Percentiles rank a stretch among this genome's conserved stretches.
Conservation (phyloP, 1,139 yeast species). For the Ogataea hybrid region DNA sequence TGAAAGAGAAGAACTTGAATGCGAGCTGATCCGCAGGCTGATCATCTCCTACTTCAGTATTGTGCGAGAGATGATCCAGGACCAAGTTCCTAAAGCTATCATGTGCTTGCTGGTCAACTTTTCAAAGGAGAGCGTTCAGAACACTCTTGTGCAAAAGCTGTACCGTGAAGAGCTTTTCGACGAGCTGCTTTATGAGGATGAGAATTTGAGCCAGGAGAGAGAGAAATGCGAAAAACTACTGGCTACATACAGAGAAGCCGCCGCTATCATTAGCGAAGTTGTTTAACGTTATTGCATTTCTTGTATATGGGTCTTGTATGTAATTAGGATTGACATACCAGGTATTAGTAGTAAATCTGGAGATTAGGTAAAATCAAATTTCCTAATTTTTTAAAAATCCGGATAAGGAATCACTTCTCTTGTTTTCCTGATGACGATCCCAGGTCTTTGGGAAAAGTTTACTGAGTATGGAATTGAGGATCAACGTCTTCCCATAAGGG, state of each 20-base stretch:
- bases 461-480: slow-evolving; percentile 36
- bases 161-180: slow-evolving; percentile 85
- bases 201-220: slow-evolving; percentile 84
- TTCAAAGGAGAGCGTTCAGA: slow-evolving; percentile 84
- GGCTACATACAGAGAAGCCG: slow-evolving; percentile 86
- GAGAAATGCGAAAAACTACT: slow-evolving; percentile 81
- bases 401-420: background rate
- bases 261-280: slow-evolving; percentile 84
- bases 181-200: slow-evolving; percentile 87
- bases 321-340: background rate
- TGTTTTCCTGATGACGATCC: slow-evolving; percentile 51
- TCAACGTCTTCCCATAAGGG: slow-evolving; percentile 43
- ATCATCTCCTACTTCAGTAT: slow-evolving; percentile 89
- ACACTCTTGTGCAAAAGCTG: slow-evolving; percentile 84
- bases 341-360: background rate
- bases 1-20: slow-evolving; percentile 90
- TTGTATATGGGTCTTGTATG: slow-evolving; percentile 4
- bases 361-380: background rate
- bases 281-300: slow-evolving; percentile 38
- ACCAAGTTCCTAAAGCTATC: slow-evolving; percentile 96
- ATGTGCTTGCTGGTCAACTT: slow-evolving; percentile 94
- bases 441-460: slow-evolving; percentile 54
- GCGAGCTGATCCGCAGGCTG: slow-evolving; percentile 87
- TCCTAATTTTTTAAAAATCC: background rate
- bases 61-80: slow-evolving; percentile 92